Evolutionary conservation across 352 stramenopile species (phyloP).

Genomic region (Thalassiosira ordinaria): DNA sequence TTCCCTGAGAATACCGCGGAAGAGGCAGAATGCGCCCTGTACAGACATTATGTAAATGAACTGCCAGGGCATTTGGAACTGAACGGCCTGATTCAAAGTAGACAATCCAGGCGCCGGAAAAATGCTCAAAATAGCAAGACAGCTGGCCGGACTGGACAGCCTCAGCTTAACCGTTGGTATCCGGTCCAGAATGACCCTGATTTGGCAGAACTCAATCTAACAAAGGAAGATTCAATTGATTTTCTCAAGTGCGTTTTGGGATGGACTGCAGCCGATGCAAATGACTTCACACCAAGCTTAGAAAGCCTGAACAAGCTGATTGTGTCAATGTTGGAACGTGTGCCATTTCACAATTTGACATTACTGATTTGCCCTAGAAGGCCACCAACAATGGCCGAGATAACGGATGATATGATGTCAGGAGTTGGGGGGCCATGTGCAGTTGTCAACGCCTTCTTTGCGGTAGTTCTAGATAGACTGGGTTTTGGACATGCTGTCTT

Average conservation of each 20-base stretch:
- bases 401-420: constrained; percentile 31
- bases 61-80: neutral
- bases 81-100: neutral
- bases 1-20: neutral
- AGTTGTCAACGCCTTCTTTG: constrained; percentile 26
- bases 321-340: constrained; percentile 19
- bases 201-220: constrained; percentile 6
- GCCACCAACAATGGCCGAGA: constrained; percentile 13
- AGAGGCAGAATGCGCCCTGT: constrained; percentile 9
- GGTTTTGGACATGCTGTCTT: constrained; percentile 22
- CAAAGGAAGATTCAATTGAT: constrained; percentile 1
- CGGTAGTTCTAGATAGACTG: constrained; percentile 14
- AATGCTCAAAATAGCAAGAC: neutral
- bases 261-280: neutral
- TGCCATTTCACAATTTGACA: constrained; percentile 22
- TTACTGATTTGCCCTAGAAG: constrained; percentile 15
- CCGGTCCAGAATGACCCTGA: constrained; percentile 5
- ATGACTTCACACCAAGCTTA: constrained; percentile 6
- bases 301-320: constrained; percentile 21
- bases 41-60: neutral
- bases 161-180: constrained; percentile 11
- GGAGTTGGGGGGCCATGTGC: constrained; percentile 20
- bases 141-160: neutral
- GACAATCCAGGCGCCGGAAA: constrained; percentile 13
- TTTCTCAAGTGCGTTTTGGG: constrained; percentile 13